Evolutionary conservation across 257 asterid species (phyloP).

Genomic region (Solanum pennellii): DNA sequence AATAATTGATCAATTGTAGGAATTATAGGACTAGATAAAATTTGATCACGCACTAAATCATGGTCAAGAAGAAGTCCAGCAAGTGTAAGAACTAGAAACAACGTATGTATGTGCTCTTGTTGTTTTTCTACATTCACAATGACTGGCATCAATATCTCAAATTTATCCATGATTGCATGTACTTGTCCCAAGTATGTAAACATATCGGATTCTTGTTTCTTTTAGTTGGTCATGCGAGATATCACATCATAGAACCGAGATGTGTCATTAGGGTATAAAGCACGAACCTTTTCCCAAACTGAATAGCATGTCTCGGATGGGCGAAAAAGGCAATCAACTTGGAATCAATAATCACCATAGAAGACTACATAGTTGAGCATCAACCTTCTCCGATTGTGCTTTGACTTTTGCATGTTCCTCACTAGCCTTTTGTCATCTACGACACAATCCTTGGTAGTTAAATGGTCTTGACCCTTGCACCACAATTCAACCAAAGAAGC

Average conservation of each 20-base stretch:
- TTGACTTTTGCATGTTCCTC: not conserved
- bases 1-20: too few relatives aligned
- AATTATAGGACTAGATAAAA: not conserved
- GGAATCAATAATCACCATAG: not conserved
- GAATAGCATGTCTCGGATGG: not conserved
- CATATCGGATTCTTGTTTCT: not conserved
- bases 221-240: not conserved
- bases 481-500: not conserved
- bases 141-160: not conserved
- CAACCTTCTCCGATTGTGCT: not conserved
- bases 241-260: not conserved
- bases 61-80: not conserved
- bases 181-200: not conserved
- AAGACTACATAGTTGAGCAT: not conserved
- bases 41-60: not conserved
- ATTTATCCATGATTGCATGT: not conserved
- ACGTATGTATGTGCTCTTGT: not conserved
- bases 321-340: not conserved
- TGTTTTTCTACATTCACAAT: not conserved
- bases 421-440: not conserved
- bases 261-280: not conserved
- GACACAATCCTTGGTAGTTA: not conserved
- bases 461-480: not conserved
- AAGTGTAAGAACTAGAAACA: not conserved
- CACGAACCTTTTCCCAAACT: not conserved